These are phyloP conservation scores for Ganoderma lucidum DNA, from an alignment of 1,284 basidiomycete genomes.

Conservation along the genomic window DNA sequence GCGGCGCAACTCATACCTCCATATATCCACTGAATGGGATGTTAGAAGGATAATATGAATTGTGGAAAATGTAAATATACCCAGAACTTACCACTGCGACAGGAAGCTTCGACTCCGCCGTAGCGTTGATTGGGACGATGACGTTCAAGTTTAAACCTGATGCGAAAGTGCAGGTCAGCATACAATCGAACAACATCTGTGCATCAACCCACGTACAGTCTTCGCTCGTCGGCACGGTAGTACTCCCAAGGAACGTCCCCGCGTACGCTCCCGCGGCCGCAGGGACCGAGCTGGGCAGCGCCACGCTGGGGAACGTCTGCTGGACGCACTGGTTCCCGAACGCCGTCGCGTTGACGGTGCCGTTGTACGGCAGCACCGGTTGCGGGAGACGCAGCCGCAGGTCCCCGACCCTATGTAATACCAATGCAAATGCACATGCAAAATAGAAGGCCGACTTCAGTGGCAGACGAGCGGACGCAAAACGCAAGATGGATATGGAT, in stretches of 20 bases:
- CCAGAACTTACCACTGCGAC: slow-evolving; percentile 47
- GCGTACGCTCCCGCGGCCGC: slow-evolving; percentile 1
- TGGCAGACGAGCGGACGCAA: not conserved
- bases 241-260: not conserved
- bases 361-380: not conserved
- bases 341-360: slow-evolving; percentile 14
- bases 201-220: slow-evolving; percentile 26
- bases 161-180: not conserved
- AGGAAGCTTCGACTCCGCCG: slow-evolving; percentile 42
- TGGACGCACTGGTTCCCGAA: slow-evolving; percentile 20
- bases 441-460: not conserved
- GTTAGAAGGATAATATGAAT: not conserved
- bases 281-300: slow-evolving; percentile 12
- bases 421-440: no score
- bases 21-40: slow-evolving; percentile 33
- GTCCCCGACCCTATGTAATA: slow-evolving; percentile 45
- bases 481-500: not conserved
- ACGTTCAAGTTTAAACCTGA: slow-evolving; percentile 57
- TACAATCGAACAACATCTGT: not conserved
- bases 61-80: no score
- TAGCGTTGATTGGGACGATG: slow-evolving; percentile 39
- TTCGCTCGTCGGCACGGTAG: slow-evolving; percentile 22
- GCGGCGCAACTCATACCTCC: slow-evolving; percentile 24
- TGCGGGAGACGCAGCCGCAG: slow-evolving; percentile 37
- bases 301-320: slow-evolving; percentile 9